A percentile compares a stretch with the other conserved stretches of the same genome.
These are phyloP conservation scores for Picea engelmannii DNA, from an alignment of 83 land plant species.

Conservation along the genomic window DNA sequence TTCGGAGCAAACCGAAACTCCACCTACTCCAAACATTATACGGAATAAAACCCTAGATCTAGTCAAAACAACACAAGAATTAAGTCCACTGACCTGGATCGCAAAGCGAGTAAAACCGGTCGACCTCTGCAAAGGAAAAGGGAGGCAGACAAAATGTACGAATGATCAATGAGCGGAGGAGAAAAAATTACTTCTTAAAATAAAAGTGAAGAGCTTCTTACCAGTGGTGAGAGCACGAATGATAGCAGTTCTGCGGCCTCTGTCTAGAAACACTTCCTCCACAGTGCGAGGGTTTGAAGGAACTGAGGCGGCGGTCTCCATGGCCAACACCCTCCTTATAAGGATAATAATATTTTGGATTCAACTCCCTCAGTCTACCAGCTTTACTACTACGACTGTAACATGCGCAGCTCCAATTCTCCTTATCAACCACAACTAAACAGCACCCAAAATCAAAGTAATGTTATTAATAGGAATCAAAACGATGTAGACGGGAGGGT, in stretches of 20 bases:
- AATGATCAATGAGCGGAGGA: not conserved
- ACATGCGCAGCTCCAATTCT: no score
- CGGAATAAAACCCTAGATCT: constrained; percentile 2
- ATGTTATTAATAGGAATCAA: no score
- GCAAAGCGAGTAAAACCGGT: constrained; percentile 6
- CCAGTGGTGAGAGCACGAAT: constrained; percentile 68
- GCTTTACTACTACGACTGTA: no score
- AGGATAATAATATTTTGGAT: not conserved
- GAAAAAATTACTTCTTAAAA: not conserved
- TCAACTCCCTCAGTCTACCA: no score
- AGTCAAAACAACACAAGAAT: not conserved
- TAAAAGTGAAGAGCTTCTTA: constrained; percentile 14
- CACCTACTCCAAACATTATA: not conserved
- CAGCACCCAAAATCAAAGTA: no score
- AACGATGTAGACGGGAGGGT: no score
- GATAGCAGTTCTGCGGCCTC: constrained; percentile 54
- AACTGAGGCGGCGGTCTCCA: constrained; percentile 46
- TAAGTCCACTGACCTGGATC: constrained; percentile 6
- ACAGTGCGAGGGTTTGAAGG: constrained; percentile 56
- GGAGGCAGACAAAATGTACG: not conserved
- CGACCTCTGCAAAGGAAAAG: constrained; percentile 3
- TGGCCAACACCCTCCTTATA: constrained; percentile 2
- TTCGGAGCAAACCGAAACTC: not conserved
- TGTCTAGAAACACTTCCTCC: constrained; percentile 78
- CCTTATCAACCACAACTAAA: no score